These are phyloP conservation scores for Colletotrichum sp. DNA, from an alignment of 2,329 filamentous ascomycete species.

Conservation along the genomic window DNA sequence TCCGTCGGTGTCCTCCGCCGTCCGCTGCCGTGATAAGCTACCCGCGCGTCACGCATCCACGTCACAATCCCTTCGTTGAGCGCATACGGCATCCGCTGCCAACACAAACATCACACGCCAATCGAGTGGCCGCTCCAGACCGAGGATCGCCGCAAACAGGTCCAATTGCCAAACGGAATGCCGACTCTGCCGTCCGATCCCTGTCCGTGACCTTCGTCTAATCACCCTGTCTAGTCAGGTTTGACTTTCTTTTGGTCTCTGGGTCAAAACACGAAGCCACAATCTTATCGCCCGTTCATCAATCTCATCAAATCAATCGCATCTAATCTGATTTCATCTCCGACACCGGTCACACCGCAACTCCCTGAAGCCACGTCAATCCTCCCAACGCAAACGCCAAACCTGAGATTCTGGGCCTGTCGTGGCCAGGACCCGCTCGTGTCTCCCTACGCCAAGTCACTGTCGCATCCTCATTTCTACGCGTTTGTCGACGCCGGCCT, in stretches of 20 bases:
- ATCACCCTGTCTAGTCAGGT: neutral
- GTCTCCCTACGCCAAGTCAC: neutral
- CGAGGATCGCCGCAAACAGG: neutral
- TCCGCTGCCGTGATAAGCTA: neutral
- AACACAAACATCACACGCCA: neutral
- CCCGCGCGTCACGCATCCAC: neutral
- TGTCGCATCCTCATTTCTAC: constrained; percentile 14
- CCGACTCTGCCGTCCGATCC: neutral
- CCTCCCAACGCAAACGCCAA: neutral
- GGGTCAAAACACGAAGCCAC: neutral
- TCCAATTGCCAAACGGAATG: neutral
- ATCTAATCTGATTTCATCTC: constrained; percentile 20
- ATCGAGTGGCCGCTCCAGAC: neutral
- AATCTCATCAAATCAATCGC: constrained; percentile 24
- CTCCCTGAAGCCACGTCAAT: neutral
- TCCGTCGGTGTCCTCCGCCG: neutral
- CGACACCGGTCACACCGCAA: constrained; percentile 2
- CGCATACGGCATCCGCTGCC: neutral
- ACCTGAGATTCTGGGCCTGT: neutral
- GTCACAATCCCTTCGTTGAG: neutral
- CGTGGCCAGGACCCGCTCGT: neutral
- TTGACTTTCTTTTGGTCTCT: neutral
- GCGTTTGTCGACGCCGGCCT: neutral
- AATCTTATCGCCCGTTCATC: constrained; percentile 16
- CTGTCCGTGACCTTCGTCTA: neutral